Evolutionary conservation across 2,329 filamentous ascomycete genomes (phyloP), one percentile per base, ranked within the genome.

Genomic region (Cladosporium phlei): DNA sequence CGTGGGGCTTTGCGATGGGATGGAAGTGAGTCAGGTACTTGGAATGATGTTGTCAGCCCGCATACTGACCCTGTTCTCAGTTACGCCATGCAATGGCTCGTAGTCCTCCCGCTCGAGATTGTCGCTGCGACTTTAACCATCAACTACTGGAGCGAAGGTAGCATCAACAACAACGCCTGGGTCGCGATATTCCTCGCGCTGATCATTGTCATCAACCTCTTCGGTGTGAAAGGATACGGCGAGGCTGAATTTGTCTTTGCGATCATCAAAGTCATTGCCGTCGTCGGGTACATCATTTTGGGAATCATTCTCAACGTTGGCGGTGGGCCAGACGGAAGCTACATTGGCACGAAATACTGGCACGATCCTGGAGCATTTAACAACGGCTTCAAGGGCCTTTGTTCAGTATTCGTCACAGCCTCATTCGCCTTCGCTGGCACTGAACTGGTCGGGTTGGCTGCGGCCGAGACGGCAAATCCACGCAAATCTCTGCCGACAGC

Each of bases 321-420:
- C 33, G 79, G 76, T 42, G 80, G 79, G 1, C 79, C 80, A 3
- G 43, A 52, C 8, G 55, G 52, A 54, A 75, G 77, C 28, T 80
- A 83, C 59, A 75, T 83, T 34, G 80, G 82, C 12, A 78, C 74
- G 16, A 70, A 71, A 32, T 82, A 78, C 66, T 65, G 63, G 62
- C 45, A 54, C 17, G 38, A 59, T 14, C 59, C 60, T 4, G 59
- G 58, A 9, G 59, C 61, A 9, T 76, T 76, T 59, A 55, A 62
- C 44, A 72, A 82, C 58, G 79, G 80, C 8, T 83, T 83, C 69
- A 79, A 81, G 61, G 80, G 80, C 34, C 75, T 83, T 53, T 82
- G 78, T 63, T 74, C 74, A 40, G 78, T 82, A 27, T 82, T 83
- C 56, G 78, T 82, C 49, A 82, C 78, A 16, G 79, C 78, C 14